Conservation (phyloP, 768 basidiomycete genomes). For the Russula lepida region DNA sequence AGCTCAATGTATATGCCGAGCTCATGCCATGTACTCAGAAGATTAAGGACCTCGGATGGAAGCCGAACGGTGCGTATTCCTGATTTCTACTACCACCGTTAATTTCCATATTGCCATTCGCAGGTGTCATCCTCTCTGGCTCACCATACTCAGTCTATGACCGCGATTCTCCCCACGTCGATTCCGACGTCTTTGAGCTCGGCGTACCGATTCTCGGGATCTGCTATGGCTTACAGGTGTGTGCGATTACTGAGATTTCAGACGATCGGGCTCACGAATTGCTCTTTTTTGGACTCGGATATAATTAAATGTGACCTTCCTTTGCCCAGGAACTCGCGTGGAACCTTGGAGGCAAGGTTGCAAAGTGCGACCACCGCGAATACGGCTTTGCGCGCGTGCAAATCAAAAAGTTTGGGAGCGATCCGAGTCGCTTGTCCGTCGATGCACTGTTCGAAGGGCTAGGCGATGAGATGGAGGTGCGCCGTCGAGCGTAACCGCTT, state of each 20-base stretch:
- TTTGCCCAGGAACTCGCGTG: slow-evolving; percentile 79
- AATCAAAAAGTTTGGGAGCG: slow-evolving; percentile 53
- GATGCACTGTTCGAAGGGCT: slow-evolving; percentile 82
- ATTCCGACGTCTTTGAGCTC: slow-evolving; percentile 80
- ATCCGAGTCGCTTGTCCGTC: slow-evolving; percentile 30
- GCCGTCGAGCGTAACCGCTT: no score
- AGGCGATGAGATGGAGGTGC: slow-evolving; percentile 83
- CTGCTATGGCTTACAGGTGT: slow-evolving; percentile 92
- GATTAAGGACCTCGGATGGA: slow-evolving; percentile 81
- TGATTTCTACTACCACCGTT: background rate
- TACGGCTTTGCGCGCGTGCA: slow-evolving; percentile 87
- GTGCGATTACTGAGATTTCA: slow-evolving; percentile 16
- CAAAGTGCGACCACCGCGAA: slow-evolving; percentile 84
- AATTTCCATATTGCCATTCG: background rate
- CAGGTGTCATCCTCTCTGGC: slow-evolving; percentile 93
- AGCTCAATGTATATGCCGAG: slow-evolving; percentile 95
- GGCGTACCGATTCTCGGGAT: slow-evolving; percentile 93
- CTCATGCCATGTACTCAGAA: slow-evolving; percentile 93
- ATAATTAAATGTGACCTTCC: background rate
- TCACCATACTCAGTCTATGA: slow-evolving; percentile 99
- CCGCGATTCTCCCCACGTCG: slow-evolving; percentile 83
- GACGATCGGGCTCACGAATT: background rate
- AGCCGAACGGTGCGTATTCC: slow-evolving; percentile 71
- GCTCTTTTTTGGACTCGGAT: background rate
- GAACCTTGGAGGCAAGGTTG: slow-evolving; percentile 76